Evolutionary conservation across 331 rosid species (phyloP), one percentile per base, ranked within the genome.

Genomic region (Erythrophleum ivorense): DNA sequence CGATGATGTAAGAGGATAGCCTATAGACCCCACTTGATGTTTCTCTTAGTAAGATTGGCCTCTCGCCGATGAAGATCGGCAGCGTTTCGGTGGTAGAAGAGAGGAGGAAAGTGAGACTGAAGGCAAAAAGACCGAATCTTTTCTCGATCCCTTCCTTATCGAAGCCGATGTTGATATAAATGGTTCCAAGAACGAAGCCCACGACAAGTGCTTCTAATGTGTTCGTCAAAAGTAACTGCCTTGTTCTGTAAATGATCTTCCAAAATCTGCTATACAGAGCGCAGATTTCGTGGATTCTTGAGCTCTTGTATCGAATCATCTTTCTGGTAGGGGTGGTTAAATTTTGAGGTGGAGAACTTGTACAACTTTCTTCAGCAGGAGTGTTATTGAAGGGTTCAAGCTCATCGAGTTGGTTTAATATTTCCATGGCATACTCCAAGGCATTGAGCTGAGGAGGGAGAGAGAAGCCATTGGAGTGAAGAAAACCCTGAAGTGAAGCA

Each of bases 401-500:
- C 75, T 87, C 91, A 34, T 79, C 85, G 59, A 95, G 87, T 29
- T 85, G 90, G 77, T 70, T 82, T 1, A 92, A 78, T 34, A 93
- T 85, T 75, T 95, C 98, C 99, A 93, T 95, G 14, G 99, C 86
- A 29, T 89, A 91, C 77, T 95, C 98, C 64, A 95, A 84, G 0
- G 99, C 89, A 71, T 93, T 95, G 79, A 95, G 99, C 76, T 95
- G 99, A 11, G 91, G 91, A 59, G 99, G 98, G 9, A 95, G 92
- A 15, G 91, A 84, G 83, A 91, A 95, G 29, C 88, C 98, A 57
- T 85, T 87, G 2, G 88, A 79, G 49, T 57, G 87, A 45, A 95
- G 78, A 78, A 86, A 95, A 0, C 78, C 29, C 67, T 91, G 92
- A 3, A 95, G 91, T 0, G 96, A 87, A 45, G 88, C 80, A 57